phyloP scores from a whole-genome alignment of 2,329 filamentous ascomycete genomes.

The Emmonsiellopsis sp. region DNA sequence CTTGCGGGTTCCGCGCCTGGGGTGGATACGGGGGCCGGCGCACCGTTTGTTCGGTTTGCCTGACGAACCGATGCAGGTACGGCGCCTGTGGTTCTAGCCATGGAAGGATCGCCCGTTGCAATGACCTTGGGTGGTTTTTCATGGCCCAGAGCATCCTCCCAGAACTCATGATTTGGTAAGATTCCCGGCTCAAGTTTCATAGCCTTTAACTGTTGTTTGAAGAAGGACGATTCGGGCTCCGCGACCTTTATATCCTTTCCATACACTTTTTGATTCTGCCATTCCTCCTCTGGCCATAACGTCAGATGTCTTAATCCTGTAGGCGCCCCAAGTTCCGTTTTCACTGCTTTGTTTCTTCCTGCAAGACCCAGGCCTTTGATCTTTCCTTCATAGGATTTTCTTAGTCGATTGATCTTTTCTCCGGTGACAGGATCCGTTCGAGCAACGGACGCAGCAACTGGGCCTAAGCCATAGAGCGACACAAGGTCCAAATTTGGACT shows the following conservation, averaged over 20 bases:
- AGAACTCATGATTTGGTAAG: conserved; percentile 37
- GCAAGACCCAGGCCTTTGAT: conserved; percentile 38
- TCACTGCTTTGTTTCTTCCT: conserved; percentile 40
- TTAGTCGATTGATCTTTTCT: conserved; percentile 55
- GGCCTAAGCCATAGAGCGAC: conserved; percentile 47
- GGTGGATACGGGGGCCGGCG: conserved; percentile 12
- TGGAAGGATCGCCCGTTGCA: conserved; percentile 18
- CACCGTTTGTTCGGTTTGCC: conserved; percentile 19
- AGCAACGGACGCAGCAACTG: conserved; percentile 49
- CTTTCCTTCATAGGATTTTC: conserved; percentile 45
- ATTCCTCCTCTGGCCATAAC: conserved; percentile 42
- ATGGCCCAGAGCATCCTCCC: conserved; percentile 40
- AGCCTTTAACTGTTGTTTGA: conserved; percentile 32
- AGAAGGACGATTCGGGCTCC: conserved; percentile 31
- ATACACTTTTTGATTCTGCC: conserved; percentile 39
- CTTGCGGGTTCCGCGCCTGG: conserved; percentile 25
- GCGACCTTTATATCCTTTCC: conserved; percentile 38
- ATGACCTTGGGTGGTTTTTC: conserved; percentile 34
- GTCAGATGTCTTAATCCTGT: conserved; percentile 33
- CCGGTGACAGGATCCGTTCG: conserved; percentile 52
- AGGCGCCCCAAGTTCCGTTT: conserved; percentile 30
- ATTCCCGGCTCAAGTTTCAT: conserved; percentile 40
- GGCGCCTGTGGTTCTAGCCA: conserved; percentile 18
- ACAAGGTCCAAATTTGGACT: conserved; percentile 51
- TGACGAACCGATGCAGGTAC: conserved; percentile 17